Base-by-base conservation (phyloP, 1,284 basidiomycete genomes). In the Xerocomus minutiporus region DNA sequence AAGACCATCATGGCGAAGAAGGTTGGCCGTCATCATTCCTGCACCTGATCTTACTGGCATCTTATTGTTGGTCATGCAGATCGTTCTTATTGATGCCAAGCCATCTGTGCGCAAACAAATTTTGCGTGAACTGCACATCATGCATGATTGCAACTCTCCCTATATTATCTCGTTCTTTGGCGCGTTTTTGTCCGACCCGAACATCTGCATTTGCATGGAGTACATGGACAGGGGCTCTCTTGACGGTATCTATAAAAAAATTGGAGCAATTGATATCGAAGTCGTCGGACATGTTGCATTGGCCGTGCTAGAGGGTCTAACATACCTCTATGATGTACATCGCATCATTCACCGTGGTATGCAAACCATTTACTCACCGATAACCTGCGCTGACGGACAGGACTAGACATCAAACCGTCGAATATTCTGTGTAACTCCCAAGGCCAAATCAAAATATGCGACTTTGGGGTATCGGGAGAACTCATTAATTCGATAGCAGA, bases 151-250 rank as follows among this genome's bases (percentile, higher is more conserved):
- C 72, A 80, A 88, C 59, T 97, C 92, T 3, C 81, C 82, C 25
- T 92, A 93, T 73, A 99, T 99, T 66, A 90, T 99, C 61, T 93
- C 89, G 2, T 98, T 96, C 74, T 97, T 91, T 67, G 96, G 97
- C 57, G 96, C 97, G 28, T 99, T 93, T 75, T 78, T 97, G 41
- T 85, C 87, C 11, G 96, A 99, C 66, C 94, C 96, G 11, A 97
- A 98, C 63, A 96, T 99, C 65, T 97, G 94, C 71, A 95, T 99
- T 59, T 98, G 95, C 72, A 98, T 99, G 88, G 96, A 99, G 67
- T 92, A 78, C 70, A 95, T 95, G 94, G 93, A 99, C 74, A 91
- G 88, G 68, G 87, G 87, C 13, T 91, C 88, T 17, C 76, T 91
- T 31, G 97, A 99, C 68, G 84, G 86, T 34, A 96, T 99, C 59